phyloP scores from a whole-genome alignment of 441 rosid genomes.

The Syzygium syzygioides region DNA sequence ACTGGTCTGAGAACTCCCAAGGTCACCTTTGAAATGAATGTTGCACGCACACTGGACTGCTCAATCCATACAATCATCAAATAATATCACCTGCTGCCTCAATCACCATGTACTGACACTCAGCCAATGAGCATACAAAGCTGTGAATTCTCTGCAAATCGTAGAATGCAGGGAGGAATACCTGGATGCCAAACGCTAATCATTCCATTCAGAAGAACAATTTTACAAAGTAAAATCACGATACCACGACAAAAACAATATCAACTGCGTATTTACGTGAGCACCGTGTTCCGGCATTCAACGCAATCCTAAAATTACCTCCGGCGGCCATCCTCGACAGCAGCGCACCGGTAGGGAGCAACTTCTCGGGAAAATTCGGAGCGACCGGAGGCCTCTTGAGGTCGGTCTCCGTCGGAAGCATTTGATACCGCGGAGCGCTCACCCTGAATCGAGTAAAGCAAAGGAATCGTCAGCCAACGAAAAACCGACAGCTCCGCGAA shows the following conservation, averaged over 20 bases:
- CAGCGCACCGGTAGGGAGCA: conserved; percentile 54
- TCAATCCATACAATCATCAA: neutral
- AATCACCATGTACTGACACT: neutral
- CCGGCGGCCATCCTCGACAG: conserved; percentile 45
- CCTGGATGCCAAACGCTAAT: neutral
- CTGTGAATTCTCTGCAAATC: neutral
- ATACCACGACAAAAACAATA: neutral
- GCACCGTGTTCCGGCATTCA: neutral
- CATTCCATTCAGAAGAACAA: neutral
- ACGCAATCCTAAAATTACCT: conserved; percentile 30
- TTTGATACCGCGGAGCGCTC: conserved; percentile 66
- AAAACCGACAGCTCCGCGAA: neutral
- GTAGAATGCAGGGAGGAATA: neutral
- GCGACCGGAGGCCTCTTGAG: conserved; percentile 68
- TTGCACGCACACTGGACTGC: neutral
- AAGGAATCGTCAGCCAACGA: neutral
- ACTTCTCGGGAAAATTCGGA: conserved; percentile 52
- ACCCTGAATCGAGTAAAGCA: conserved; percentile 27
- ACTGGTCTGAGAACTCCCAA: neutral
- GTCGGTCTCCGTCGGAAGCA: conserved; percentile 80
- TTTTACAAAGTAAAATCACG: neutral
- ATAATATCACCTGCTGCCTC: neutral
- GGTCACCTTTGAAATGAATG: neutral
- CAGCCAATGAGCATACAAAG: neutral
- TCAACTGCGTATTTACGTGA: neutral